Conservation (phyloP, 2,329 filamentous ascomycete genomes). For the Pseudogymnoascus sp. region DNA sequence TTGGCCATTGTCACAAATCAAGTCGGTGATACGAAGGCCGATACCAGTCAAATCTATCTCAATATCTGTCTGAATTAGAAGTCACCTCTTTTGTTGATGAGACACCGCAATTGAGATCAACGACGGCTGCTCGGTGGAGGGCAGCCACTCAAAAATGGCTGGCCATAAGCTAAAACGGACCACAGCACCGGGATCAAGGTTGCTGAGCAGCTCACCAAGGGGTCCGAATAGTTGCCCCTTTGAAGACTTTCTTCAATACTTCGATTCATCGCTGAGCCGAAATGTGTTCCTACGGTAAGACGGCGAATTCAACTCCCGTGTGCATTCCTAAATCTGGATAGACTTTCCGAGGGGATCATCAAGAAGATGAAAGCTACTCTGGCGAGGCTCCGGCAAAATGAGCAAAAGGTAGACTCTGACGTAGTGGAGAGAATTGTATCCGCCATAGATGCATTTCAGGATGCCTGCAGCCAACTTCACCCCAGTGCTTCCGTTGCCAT, state of each 20-base stretch:
- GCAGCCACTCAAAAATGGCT: neutral
- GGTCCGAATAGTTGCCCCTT: neutral
- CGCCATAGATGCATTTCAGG: neutral
- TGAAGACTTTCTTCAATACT: conserved; percentile 1
- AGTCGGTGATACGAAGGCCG: neutral
- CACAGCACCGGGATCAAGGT: neutral
- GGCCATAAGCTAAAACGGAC: neutral
- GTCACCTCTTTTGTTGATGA: neutral
- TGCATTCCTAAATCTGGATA: neutral
- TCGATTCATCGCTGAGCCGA: neutral
- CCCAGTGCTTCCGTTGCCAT: neutral
- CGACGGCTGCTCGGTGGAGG: neutral
- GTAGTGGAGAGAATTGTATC: neutral
- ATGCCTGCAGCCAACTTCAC: neutral
- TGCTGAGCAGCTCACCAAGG: neutral
- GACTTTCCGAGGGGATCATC: neutral
- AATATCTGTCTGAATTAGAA: neutral
- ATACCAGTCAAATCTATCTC: neutral
- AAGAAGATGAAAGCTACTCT: neutral
- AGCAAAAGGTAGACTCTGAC: neutral
- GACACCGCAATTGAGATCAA: neutral
- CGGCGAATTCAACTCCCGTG: neutral
- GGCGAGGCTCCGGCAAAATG: neutral
- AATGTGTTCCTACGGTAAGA: conserved; percentile 3
- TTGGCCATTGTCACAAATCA: neutral